Base-by-base conservation (phyloP, 169 alveolate genomes). In the Fabrea salina region DNA sequence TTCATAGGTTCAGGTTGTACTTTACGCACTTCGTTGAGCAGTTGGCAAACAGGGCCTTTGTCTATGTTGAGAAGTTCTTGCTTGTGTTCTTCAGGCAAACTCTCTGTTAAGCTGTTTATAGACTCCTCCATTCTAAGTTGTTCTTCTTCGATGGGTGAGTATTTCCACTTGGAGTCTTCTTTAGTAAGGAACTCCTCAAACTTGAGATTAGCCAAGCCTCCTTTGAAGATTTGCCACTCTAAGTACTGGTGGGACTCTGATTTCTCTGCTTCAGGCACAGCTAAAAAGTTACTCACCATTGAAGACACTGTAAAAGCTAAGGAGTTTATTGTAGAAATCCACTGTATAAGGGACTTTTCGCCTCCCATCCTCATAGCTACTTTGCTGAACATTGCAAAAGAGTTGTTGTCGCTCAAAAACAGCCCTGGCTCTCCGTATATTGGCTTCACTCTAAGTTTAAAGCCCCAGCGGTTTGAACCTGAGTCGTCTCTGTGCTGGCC, bases 381-480 rank as follows among this genome's bases (percentile, higher is more conserved):
- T 4, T 61, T 61, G 27, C 53, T 33, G 8, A 61, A 35, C 11
- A 61, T 16, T 27, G 53, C 11, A 11, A 30, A 61, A 61, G n/a
- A 33, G 1, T 16, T 37, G 32, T 35, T 61, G 39, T 61, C 78
- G 19, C 13, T 43, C 7, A 67, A n/a, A 19, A 67, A 43, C 16
- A 67, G 37, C 78, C 11, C 8, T 7, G 78, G 59, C 1, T 50
- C 71, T 30, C 91, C 90, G 56, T 84, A 84, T 1, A 87, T 71
- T 19, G 96, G 94, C 47, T 89, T 81, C 3, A 87, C 78, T 6
- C 75, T 71, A 4, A 86, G 40, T 43, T 80, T 79, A 44, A 79
- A 91, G 5, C 96, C 96, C 92, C 93, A 88, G 78, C 92, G 53
- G 47, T 59, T 70, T n/a, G 68, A 44, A 27, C 61, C 33, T 44